These are phyloP conservation scores for Erysimum cheiri DNA, from an alignment of 441 rosid genomes.

Conservation along the genomic window DNA sequence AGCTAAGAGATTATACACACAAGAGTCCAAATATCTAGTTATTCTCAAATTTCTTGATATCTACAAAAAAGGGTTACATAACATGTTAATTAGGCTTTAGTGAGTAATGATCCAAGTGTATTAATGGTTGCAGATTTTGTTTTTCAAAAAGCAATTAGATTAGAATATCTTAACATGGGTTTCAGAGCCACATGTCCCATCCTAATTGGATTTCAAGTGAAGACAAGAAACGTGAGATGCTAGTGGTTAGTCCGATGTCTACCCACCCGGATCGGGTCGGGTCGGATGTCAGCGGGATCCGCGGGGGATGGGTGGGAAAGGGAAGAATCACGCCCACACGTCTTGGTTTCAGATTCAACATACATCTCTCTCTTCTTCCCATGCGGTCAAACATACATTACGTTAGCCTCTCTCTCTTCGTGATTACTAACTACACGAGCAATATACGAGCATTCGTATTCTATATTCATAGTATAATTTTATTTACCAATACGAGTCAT, in stretches of 20 bases:
- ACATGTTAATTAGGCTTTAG: constrained; percentile 46
- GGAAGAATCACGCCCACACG: constrained; percentile 63
- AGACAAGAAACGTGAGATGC: constrained; percentile 42
- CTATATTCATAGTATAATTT: neutral
- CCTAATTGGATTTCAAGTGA: constrained; percentile 33
- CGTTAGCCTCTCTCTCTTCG: constrained; percentile 26
- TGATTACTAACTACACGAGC: constrained; percentile 13
- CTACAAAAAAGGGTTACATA: constrained; percentile 22
- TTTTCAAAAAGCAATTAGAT: neutral
- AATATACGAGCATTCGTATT: constrained; percentile 1
- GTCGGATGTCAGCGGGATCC: constrained; percentile 59
- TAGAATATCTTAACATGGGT: constrained; percentile 33
- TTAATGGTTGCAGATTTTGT: constrained; percentile 41
- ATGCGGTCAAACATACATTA: constrained; percentile 58
- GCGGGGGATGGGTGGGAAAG: constrained; percentile 47
- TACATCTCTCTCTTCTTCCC: constrained; percentile 54
- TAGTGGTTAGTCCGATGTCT: constrained; percentile 37
- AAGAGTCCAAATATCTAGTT: constrained; percentile 42
- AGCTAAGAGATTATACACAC: constrained; percentile 36
- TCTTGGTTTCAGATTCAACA: constrained; percentile 61
- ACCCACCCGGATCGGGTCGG: constrained; percentile 32
- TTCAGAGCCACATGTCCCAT: constrained; percentile 44
- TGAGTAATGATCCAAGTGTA: constrained; percentile 42
- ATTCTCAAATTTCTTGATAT: constrained; percentile 36
- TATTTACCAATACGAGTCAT: too few relatives aligned